Percentiles rank a stretch among this genome's conserved stretches.
Conservation (phyloP, 805 yeast genomes). For the Candida germanica region DNA sequence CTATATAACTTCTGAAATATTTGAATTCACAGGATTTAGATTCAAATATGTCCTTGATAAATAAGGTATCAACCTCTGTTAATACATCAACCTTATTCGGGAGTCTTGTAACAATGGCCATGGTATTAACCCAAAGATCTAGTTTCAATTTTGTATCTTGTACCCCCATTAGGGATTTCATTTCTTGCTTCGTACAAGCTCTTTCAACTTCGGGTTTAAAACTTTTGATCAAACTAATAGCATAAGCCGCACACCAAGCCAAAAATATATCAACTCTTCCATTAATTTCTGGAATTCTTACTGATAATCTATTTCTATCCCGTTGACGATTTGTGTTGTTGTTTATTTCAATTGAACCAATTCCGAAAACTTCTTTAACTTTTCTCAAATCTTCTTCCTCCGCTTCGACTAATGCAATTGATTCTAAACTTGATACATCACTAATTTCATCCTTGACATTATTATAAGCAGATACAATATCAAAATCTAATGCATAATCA, state of each 20-base stretch:
- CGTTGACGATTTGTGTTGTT: constrained; percentile 20
- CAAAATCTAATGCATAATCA: constrained; percentile 36
- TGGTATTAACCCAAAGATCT: constrained; percentile 28
- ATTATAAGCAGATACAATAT: constrained; percentile 20
- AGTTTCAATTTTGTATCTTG: constrained; percentile 23
- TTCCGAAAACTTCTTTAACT: constrained; percentile 31
- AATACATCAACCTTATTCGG: constrained; percentile 48
- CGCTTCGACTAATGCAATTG: constrained; percentile 16
- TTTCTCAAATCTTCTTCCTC: constrained; percentile 20
- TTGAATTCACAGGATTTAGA: constrained; percentile 30
- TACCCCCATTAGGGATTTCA: constrained; percentile 18
- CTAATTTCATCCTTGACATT: constrained; percentile 20
- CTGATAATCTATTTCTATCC: constrained; percentile 24
- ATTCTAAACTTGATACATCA: constrained; percentile 34
- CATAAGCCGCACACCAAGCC: constrained; percentile 41
- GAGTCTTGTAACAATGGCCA: constrained; percentile 39
- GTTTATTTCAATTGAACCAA: constrained; percentile 23
- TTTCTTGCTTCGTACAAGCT: constrained; percentile 24
- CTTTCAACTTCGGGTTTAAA: constrained; percentile 32
- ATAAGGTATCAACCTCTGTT: constrained; percentile 40
- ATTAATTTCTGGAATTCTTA: constrained; percentile 34
- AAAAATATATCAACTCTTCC: constrained; percentile 39
- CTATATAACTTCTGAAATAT: constrained; percentile 44
- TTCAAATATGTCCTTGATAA: constrained; percentile 21
- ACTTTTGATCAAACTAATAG: constrained; percentile 28